Evolutionary conservation across 148 eudicot species (phyloP), one percentile per base, ranked within the genome.

Genomic region (Cornus florida): DNA sequence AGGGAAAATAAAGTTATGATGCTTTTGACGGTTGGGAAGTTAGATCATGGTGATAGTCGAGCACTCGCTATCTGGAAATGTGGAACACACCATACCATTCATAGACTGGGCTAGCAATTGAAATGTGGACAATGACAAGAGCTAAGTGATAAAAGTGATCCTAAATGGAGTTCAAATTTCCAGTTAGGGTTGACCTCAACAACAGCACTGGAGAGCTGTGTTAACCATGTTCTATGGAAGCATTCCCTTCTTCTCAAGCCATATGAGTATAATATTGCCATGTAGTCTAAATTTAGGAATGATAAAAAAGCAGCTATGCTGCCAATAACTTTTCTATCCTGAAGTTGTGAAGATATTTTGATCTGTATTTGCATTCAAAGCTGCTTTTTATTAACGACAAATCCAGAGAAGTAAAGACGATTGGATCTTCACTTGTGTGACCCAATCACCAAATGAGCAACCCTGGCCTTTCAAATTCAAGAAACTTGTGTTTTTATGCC

Each of bases 391-490:
- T 75, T 48, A 81, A 76, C 76, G 80, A 70, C 70, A 62, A 70
- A 64, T 76, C 31, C 83, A 81, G 76, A 81, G 67, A 62, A 62
- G 67, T 80, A 80, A 80, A 64, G 57, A 20, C 75, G 17, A 70
- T 28, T 76, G 75, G 32, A 75, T 60, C 79, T 70, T 62, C 38
- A 35, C 38, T 70, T 53, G 39, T 69, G 74, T 72, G 56, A 12
- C 66, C 67, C 76, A 28, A 20, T 62, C 17, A 59, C 62, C 71
- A 48, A 70, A 68, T 70, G 75, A 69, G 71, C 76, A 71, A 75
- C 46, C 75, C 43, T 76, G 79, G 76, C 83, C 76, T 81, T 81
- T 81, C 80, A 81, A 75, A 81, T 81, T 76, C 48, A 70, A 75
- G 83, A 57, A 81, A 75, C 33, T 76, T 23, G 56, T 53, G 69